Evolutionary conservation across 495 filamentous ascomycete species (phyloP).

Genomic region (Friedmanniomyces simplex): DNA sequence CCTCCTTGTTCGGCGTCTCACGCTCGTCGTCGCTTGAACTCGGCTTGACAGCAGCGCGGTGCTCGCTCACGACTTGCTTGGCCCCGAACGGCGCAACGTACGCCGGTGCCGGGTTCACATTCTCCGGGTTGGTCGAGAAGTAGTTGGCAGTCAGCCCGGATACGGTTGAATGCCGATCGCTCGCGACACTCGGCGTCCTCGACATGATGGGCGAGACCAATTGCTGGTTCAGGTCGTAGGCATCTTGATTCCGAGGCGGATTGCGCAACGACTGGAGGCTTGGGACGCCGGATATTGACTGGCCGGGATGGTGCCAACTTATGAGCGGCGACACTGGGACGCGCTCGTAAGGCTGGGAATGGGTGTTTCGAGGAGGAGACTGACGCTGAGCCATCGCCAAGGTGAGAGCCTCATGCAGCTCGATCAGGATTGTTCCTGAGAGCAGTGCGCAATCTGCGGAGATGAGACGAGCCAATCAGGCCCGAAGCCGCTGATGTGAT

Average conservation of each 20-base stretch:
- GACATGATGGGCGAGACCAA: constrained; percentile 14
- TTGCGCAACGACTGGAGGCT: background rate
- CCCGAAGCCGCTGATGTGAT: background rate
- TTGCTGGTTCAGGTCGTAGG: constrained; percentile 2
- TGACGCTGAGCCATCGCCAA: background rate
- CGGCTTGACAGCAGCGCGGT: constrained; percentile 60
- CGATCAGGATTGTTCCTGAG: constrained; percentile 1
- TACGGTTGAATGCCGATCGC: constrained; percentile 7
- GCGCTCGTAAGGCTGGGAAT: background rate
- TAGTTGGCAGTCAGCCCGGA: constrained; percentile 9
- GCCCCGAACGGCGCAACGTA: constrained; percentile 88
- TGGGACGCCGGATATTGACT: background rate
- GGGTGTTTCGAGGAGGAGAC: background rate
- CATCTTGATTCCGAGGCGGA: constrained; percentile 1
- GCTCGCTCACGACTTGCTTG: constrained; percentile 80
- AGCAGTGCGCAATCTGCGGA: background rate
- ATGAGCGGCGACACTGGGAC: background rate
- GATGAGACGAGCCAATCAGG: background rate
- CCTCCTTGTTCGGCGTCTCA: constrained; percentile 49
- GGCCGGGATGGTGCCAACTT: background rate
- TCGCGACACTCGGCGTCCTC: constrained; percentile 7
- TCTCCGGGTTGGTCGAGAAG: constrained; percentile 41
- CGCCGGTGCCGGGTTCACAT: constrained; percentile 66
- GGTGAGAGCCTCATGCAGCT: background rate
- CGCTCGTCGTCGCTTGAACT: constrained; percentile 54